phyloP scores from a whole-genome alignment of 1,284 basidiomycete species.

The Xerocomus alliaceus region DNA sequence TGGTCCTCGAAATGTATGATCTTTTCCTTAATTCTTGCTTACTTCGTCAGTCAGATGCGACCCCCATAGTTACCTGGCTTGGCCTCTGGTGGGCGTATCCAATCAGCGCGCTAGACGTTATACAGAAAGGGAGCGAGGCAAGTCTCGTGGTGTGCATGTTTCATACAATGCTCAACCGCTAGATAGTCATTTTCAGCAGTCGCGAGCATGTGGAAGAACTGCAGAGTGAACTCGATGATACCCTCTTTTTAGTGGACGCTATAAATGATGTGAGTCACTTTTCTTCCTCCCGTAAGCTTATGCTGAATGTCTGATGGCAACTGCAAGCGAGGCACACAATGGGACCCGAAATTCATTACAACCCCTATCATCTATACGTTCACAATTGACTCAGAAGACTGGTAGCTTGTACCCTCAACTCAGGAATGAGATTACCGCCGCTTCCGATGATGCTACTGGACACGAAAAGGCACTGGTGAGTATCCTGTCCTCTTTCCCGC shows the following conservation, averaged over 20 bases:
- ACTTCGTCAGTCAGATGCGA: no score
- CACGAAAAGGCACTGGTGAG: slow-evolving; percentile 21
- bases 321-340: slow-evolving; percentile 36
- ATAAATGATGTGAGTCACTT: slow-evolving; percentile 39
- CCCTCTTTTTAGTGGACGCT: slow-evolving; percentile 46
- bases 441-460: slow-evolving; percentile 36
- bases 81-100: no score
- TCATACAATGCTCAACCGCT: slow-evolving; percentile 43
- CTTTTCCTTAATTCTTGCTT: no score
- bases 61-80: no score
- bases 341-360: slow-evolving; percentile 29
- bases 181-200: slow-evolving; percentile 49
- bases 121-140: no score
- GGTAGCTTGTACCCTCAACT: no score
- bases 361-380: slow-evolving; percentile 41
- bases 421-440: slow-evolving; percentile 44
- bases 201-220: slow-evolving; percentile 33
- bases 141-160: no score
- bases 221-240: slow-evolving; percentile 46
- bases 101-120: no score
- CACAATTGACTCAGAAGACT: slow-evolving; percentile 41
- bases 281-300: neutral
- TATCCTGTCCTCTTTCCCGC: neutral
- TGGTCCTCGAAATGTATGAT: no score
- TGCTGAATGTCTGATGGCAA: slow-evolving; percentile 11